phyloP scores from a whole-genome alignment of 2,329 filamentous ascomycete species.

The Cordyceps cateniannulata region DNA sequence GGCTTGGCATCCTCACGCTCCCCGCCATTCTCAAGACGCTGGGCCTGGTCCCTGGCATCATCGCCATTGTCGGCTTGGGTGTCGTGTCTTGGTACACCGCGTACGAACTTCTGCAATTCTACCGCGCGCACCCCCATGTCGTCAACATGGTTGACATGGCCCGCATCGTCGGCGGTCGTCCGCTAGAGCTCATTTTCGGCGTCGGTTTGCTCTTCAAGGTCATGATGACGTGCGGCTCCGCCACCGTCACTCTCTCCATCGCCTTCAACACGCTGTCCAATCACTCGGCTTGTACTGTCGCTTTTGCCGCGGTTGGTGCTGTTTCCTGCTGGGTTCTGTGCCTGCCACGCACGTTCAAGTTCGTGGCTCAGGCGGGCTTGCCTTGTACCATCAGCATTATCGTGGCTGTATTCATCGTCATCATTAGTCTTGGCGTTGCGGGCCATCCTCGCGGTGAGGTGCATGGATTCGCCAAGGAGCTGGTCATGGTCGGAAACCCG shows the following conservation, averaged over 20 bases:
- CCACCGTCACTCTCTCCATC: slow-evolving; percentile 59
- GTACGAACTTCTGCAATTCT: slow-evolving; percentile 54
- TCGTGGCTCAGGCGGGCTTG: slow-evolving; percentile 25
- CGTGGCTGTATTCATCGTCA: slow-evolving; percentile 30
- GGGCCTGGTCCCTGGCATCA: slow-evolving; percentile 61
- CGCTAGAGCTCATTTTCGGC: slow-evolving; percentile 26
- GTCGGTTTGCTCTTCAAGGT: slow-evolving; percentile 67
- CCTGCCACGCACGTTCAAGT: slow-evolving; percentile 58
- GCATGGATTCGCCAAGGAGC: slow-evolving; percentile 22
- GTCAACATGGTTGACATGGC: slow-evolving; percentile 67
- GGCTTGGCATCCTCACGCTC: slow-evolving; percentile 54
- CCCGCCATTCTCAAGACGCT: slow-evolving; percentile 64
- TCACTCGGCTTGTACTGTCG: slow-evolving; percentile 58
- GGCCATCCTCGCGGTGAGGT: slow-evolving; percentile 24
- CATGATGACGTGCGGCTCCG: slow-evolving; percentile 62
- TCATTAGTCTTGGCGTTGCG: slow-evolving; percentile 28
- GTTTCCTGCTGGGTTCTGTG: slow-evolving; percentile 58
- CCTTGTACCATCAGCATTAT: slow-evolving; percentile 29
- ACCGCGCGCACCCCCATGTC: slow-evolving; percentile 59
- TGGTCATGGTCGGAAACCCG: slow-evolving; percentile 24
- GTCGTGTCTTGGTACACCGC: slow-evolving; percentile 59
- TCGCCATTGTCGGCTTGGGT: slow-evolving; percentile 58
- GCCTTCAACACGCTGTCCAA: slow-evolving; percentile 63
- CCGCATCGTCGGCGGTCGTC: slow-evolving; percentile 38
- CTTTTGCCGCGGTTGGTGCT: slow-evolving; percentile 57